Evolutionary conservation across 129 eudicot genomes (phyloP).

Genomic region (Centrapalus pauciflorus): DNA sequence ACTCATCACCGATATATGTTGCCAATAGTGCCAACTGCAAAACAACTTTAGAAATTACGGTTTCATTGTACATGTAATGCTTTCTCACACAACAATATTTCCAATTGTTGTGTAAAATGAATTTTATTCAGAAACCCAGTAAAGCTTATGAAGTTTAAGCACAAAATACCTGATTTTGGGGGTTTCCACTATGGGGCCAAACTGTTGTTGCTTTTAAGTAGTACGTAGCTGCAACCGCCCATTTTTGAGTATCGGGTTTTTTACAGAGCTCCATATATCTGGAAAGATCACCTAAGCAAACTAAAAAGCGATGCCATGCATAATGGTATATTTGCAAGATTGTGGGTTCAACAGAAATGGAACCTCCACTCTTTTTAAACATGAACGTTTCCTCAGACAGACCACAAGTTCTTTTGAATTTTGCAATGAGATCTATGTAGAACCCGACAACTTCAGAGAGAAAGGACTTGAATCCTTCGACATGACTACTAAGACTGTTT

Average conservation of each 20-base stretch:
- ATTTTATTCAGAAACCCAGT: background rate
- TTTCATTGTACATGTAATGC: background rate
- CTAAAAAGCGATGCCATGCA: constrained; percentile 68
- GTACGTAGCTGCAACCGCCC: constrained; percentile 73
- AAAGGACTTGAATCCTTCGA: constrained; percentile 62
- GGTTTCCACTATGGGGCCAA: constrained; percentile 92
- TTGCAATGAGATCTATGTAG: constrained; percentile 52
- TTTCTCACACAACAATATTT: background rate
- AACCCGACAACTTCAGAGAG: constrained; percentile 71
- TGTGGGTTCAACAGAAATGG: constrained; percentile 27
- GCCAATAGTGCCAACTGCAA: constrained; percentile 90
- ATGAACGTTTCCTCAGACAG: constrained; percentile 33
- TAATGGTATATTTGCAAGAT: constrained; percentile 41
- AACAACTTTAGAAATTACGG: constrained; percentile 20
- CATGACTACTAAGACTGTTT: constrained; percentile 35
- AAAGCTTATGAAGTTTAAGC: background rate
- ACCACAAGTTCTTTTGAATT: constrained; percentile 44
- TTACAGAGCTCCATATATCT: constrained; percentile 71
- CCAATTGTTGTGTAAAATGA: background rate
- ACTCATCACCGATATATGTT: constrained; percentile 72
- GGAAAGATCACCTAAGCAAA: constrained; percentile 91
- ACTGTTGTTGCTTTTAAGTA: constrained; percentile 68
- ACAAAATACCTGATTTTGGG: constrained; percentile 88
- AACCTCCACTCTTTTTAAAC: constrained; percentile 18
- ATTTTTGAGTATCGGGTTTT: constrained; percentile 52